Evolutionary conservation across 1,139 yeast genomes (phyloP), one percentile per base, ranked within the genome.

Genomic region (Blastobotrys proliferans): DNA sequence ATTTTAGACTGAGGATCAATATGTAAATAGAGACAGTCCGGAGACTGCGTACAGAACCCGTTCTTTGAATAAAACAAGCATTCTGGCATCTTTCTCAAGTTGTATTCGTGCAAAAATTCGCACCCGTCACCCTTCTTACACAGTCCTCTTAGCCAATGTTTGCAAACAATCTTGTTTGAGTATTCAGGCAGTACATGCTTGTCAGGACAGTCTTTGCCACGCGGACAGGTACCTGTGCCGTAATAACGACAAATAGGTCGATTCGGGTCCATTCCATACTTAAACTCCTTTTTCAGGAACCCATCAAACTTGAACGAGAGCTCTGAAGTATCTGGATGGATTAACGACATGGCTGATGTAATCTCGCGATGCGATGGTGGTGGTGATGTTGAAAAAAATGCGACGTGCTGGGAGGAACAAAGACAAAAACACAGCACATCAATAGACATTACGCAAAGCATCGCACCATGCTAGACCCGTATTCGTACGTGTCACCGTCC

Each of bases 41-140:
- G 94, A 1, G 92, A 77, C 61, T 90, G 97, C 8, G 95, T 84
- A 64, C 98, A 94, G 59, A 77, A 83, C 5, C 98, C 98, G 60
- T 87, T 88, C 21, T 84, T 80, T 45, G 87, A 75, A 63, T 76
- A 90, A 62, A 86, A 86, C 29, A 88, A 76, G 65, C 98, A 94
- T 63, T 94, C 98, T 2, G 98, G 98, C 95, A 94, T 90, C 63
- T 86, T 88, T 49, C 95, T 76, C 55, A 92, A 68, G 60, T 92
- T 92, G 61, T 90, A 92, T 59, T 94, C 99, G 64, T 94, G 99
- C 40, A 94, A 67, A 58, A 87, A 94, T 67, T 94, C 99, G 66
- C 98, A 94, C 51, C 85, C 90, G 55, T 90, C 96, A 43, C 94
- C 95, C 69, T 90, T 92, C 67, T 94, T 94, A 66, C 99, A 94